Conservation (phyloP, 1,139 yeast species). For the Lodderomyces beijingensis region DNA sequence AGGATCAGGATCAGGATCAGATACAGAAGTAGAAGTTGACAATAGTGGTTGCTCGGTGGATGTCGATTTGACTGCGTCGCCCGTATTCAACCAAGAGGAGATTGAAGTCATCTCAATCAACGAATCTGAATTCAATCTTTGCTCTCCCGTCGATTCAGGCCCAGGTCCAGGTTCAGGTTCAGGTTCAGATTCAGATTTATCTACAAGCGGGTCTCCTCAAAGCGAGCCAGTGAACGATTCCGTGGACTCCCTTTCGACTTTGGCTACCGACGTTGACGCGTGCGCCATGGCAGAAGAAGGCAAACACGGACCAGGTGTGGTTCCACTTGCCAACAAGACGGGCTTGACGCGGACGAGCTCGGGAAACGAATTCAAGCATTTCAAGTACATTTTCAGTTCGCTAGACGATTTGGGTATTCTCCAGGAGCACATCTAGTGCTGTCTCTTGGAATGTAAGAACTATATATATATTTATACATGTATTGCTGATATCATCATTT, state of each 20-base stretch:
- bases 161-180: background rate
- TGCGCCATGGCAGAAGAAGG: no score
- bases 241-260: conserved; percentile 11
- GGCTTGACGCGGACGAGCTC: no score
- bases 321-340: no score
- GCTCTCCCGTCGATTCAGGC: background rate
- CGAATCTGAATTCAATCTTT: conserved; percentile 4
- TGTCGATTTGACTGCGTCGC: conserved; percentile 2
- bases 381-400: no score
- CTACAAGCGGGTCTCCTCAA: conserved; percentile 5
- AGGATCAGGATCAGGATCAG: background rate
- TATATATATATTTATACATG: no score
- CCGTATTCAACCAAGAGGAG: conserved; percentile 3
- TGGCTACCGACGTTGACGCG: conserved; percentile 13
- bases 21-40: conserved; percentile 4
- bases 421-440: no score
- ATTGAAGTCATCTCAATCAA: conserved; percentile 2
- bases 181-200: conserved; percentile 3
- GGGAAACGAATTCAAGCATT: no score
- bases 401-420: no score
- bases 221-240: conserved; percentile 8
- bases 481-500: no score
- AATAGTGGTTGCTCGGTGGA: no score
- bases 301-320: no score
- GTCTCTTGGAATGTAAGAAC: no score